Evolutionary conservation across 2,329 filamentous ascomycete genomes (phyloP).

Genomic region (Trichoderma semiorbis): DNA sequence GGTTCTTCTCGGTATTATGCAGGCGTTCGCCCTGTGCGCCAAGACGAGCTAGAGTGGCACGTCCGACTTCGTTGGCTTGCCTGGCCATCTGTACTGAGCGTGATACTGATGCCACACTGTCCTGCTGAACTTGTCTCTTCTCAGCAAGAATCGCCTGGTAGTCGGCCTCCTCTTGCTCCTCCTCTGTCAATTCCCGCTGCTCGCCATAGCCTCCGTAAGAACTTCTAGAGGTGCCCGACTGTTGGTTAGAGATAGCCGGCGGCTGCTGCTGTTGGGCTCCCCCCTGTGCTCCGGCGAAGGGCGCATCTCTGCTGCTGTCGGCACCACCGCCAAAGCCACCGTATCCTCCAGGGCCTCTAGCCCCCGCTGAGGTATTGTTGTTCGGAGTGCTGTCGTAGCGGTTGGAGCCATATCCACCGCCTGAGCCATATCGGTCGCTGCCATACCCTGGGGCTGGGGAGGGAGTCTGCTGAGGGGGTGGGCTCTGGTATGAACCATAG

Average conservation of each 20-base stretch:
- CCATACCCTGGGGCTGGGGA: conserved; percentile 48
- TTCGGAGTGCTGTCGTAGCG: conserved; percentile 45
- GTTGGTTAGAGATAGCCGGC: conserved; percentile 23
- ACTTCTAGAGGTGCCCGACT: conserved; percentile 26
- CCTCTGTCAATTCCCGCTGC: conserved; percentile 74
- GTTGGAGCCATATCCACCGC: conserved; percentile 50
- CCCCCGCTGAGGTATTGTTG: conserved; percentile 28
- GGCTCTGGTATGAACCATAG: conserved; percentile 20
- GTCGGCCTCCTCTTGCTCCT: conserved; percentile 71
- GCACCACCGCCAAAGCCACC: conserved; percentile 54
- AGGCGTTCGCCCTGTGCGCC: conserved; percentile 77
- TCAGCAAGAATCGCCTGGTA: conserved; percentile 56
- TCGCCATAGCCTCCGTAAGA: conserved; percentile 58
- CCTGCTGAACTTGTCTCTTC: conserved; percentile 69
- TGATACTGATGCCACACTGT: conserved; percentile 51
- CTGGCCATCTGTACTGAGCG: conserved; percentile 41
- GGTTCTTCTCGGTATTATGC: conserved; percentile 76
- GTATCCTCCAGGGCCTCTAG: conserved; percentile 55
- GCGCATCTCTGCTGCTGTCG: conserved; percentile 57
- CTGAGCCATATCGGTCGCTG: conserved; percentile 50
- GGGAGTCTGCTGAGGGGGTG: conserved; percentile 23
- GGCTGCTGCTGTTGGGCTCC: conserved; percentile 43
- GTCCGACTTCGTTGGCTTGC: conserved; percentile 55
- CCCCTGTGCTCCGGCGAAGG: conserved; percentile 57
- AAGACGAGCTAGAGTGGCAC: conserved; percentile 68